Base-by-base conservation (phyloP, 2,329 filamentous ascomycete species). In the Cladosporium phlei region DNA sequence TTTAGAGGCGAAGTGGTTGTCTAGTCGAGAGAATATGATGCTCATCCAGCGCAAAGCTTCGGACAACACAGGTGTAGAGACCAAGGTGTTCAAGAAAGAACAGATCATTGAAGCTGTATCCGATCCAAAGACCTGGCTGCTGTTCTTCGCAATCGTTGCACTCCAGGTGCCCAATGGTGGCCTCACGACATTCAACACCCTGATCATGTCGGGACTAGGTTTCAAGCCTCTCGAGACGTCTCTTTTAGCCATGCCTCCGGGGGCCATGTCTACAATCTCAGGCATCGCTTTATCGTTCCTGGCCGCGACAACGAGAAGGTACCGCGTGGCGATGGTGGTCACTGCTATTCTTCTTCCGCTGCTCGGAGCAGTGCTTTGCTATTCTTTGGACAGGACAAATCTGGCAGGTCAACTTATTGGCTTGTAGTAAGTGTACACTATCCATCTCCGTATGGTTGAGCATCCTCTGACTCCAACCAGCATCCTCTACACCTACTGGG, bases 121-220 rank as follows among this genome's bases (percentile, higher is more conserved):
- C 59, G 75, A 76, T 45, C 78, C 74, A 61, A 68, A 56, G 2
- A 78, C 79, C 0, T 79, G 76, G 3, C 66, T 85, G 3, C 70
- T 85, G 14, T 85, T 82, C 58, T 85, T 85, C 53, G 82, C 82
- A 0, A 85, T 85, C 50, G 82, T 82, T 1, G 74, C 73, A 0
- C 75, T 77, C 3, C 81, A 84, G 59, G 67, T 77, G 21, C 55
- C 79, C 4, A 66, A 80, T 34, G 80, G 83, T 47, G 62, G 83
- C 3, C 58, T 76, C 3, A n/a, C n/a, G n/a, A n/a, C n/a, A n/a
- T n/a, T n/a, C n/a, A n/a, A n/a, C n/a, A n/a, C n/a, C n/a, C n/a
- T n/a, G n/a, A n/a, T n/a, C n/a, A n/a, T n/a, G n/a, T n/a, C n/a
- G n/a, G n/a, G n/a, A n/a, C n/a, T n/a, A n/a, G n/a, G n/a, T n/a